phyloP scores from a whole-genome alignment of 495 filamentous ascomycete species.

The Talaromyces adpressus region DNA sequence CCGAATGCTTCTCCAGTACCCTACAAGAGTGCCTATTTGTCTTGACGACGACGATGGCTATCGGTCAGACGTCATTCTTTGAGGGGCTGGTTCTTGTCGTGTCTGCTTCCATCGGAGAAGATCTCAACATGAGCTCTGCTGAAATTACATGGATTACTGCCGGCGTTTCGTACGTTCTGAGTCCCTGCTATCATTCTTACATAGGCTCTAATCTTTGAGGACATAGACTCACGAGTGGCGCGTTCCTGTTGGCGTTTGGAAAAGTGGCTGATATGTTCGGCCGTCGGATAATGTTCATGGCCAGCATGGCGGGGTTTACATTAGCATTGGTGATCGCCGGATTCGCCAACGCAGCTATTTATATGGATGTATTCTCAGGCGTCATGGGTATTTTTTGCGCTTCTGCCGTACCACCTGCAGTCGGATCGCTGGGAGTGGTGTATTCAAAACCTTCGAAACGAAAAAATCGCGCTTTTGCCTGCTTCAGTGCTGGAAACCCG shows the following conservation, averaged over 20 bases:
- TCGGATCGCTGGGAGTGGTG: slow-evolving; percentile 54
- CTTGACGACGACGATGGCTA: slow-evolving; percentile 61
- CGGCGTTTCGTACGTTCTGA: slow-evolving; percentile 44
- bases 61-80: slow-evolving; percentile 55
- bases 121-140: slow-evolving; percentile 58
- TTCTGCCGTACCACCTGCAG: slow-evolving; percentile 58
- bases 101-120: slow-evolving; percentile 53
- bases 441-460: slow-evolving; percentile 54
- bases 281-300: slow-evolving; percentile 60
- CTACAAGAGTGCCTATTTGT: slow-evolving; percentile 58
- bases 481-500: slow-evolving; percentile 62
- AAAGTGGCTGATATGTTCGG: slow-evolving; percentile 69
- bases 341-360: slow-evolving; percentile 55
- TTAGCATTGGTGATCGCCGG: slow-evolving; percentile 50
- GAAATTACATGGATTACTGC: slow-evolving; percentile 67
- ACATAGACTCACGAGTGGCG: slow-evolving; percentile 55
- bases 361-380: slow-evolving; percentile 58
- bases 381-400: slow-evolving; percentile 59
- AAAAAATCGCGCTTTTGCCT: slow-evolving; percentile 63
- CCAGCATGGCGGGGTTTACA: slow-evolving; percentile 56
- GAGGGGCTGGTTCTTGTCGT: slow-evolving; percentile 54
- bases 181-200: neutral
- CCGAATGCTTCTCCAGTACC: slow-evolving; percentile 54
- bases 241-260: slow-evolving; percentile 68
- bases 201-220: neutral